phyloP scores from a whole-genome alignment of 257 asterid species.

The Perilla frutescens region DNA sequence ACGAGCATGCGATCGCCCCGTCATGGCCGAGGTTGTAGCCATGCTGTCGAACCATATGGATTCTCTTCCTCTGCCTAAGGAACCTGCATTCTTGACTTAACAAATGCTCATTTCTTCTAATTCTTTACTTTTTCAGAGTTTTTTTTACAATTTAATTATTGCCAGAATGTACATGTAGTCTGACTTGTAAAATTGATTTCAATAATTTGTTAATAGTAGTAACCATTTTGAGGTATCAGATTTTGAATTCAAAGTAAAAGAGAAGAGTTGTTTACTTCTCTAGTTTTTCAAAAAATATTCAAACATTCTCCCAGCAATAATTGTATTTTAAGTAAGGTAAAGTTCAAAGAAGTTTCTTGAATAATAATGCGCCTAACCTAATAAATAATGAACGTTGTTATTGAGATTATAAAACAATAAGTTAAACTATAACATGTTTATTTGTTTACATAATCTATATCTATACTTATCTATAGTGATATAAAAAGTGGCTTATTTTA shows the following conservation, averaged over 20 bases:
- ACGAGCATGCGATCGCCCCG: constrained; percentile 26
- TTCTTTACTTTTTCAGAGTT: not conserved
- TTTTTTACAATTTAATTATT: not conserved
- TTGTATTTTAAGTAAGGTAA: not conserved
- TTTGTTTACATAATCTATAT: no score
- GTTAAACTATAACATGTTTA: no score
- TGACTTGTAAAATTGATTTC: not conserved
- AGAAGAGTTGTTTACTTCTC: no score
- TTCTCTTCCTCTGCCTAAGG: constrained; percentile 26
- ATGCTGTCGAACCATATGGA: constrained; percentile 7
- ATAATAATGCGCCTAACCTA: no score
- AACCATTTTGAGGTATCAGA: not conserved
- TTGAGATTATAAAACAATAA: not conserved
- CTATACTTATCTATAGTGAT: no score
- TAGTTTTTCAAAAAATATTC: no score
- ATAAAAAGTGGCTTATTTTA: no score
- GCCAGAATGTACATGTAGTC: not conserved
- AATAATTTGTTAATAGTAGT: not conserved
- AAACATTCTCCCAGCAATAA: no score
- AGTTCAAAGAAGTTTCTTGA: not conserved
- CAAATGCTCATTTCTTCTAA: not conserved
- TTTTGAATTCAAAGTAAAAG: not conserved
- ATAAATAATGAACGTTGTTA: no score
- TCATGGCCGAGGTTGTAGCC: constrained; percentile 23
- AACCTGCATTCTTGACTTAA: constrained; percentile 30